Evolutionary conservation across 2,329 filamentous ascomycete species (phyloP).

Genomic region (Tricladium varicosporioides): DNA sequence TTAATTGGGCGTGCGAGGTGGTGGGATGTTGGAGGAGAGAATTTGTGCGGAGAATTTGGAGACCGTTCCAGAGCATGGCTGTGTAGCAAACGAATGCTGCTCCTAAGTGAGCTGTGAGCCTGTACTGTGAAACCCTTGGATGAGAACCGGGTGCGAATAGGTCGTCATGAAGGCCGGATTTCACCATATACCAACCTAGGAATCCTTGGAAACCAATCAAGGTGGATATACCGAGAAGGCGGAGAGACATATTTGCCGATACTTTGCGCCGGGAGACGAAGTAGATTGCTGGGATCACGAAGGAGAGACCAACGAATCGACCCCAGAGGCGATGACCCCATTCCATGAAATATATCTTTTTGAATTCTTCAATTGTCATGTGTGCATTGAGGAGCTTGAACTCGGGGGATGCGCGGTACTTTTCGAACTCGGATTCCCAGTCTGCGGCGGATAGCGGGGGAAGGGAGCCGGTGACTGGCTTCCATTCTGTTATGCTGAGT

Average conservation of each 20-base stretch:
- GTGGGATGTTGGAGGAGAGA: conserved; percentile 67
- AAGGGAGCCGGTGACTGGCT: conserved; percentile 87
- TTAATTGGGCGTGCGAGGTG: conserved; percentile 57
- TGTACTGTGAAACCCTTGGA: conserved; percentile 91
- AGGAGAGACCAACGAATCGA: conserved; percentile 83
- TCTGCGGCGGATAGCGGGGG: conserved; percentile 75
- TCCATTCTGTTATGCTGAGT: conserved; percentile 98
- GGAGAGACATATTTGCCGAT: conserved; percentile 71
- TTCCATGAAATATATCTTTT: conserved; percentile 99
- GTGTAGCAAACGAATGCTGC: conserved; percentile 91
- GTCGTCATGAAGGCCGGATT: conserved; percentile 92
- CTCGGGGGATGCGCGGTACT: conserved; percentile 90
- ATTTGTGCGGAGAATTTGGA: conserved; percentile 77
- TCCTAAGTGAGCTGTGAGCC: conserved; percentile 83
- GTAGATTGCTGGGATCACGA: conserved; percentile 84
- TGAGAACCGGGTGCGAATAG: conserved; percentile 88
- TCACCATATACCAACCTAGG: conserved; percentile 99
- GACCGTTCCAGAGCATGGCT: conserved; percentile 88
- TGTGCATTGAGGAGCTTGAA: conserved; percentile 88
- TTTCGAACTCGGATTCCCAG: conserved; percentile 91
- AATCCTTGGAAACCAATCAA: conserved; percentile 94
- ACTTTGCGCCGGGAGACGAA: conserved; percentile 81
- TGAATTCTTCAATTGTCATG: conserved; percentile 93
- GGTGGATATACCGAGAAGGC: conserved; percentile 77
- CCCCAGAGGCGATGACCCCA: conserved; percentile 97